Evolutionary conservation across 352 stramenopile genomes (phyloP), one percentile per base, ranked within the genome.

Genomic region (Phytopythium ostracodes): DNA sequence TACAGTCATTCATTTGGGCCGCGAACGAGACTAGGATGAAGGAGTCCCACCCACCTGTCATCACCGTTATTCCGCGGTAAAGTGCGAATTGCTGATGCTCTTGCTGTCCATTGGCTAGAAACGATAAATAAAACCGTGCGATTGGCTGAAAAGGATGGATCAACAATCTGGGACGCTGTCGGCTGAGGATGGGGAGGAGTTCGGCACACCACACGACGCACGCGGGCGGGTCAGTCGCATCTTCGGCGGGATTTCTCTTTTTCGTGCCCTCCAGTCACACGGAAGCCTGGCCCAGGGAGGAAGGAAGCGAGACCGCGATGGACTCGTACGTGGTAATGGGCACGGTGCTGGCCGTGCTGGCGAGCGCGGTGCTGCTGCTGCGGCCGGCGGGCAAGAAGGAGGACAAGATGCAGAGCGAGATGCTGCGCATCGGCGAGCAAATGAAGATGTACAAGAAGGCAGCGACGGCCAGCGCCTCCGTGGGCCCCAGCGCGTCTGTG

Each of bases 361-460:
- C 80, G 43, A 82, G 70, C 56, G 71, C 71, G 24, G 72, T 92
- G 69, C 70, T 92, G 20, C 87, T 88, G 63, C 44, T 88, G 46
- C 79, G 79, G 17, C 66, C 77, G 36, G 60, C 69, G 9, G 22
- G n/a, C 33, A 87, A 87, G 66, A 76, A 82, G 53, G 68, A 83
- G 56, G 79, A 91, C 56, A 87, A 86, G 56, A 68, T 91, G 62
- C 76, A 81, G 44, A 76, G 71, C 60, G 77, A 87, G 62, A 87
- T 87, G 77, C 59, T 87, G 62, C 77, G 77, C 49, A 87, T 92
- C 51, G 75, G 81, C 56, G 72, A 90, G 68, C 79, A 92, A 59
- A 92, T 92, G 83, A 87, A 89, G 46, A 81, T 87, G 78, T 92
- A 90, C 78, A 88, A 92, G 70, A 69, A 87, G 54, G 71, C 75